Conservation (phyloP, 306 rosid species). For the Morella rubra region DNA sequence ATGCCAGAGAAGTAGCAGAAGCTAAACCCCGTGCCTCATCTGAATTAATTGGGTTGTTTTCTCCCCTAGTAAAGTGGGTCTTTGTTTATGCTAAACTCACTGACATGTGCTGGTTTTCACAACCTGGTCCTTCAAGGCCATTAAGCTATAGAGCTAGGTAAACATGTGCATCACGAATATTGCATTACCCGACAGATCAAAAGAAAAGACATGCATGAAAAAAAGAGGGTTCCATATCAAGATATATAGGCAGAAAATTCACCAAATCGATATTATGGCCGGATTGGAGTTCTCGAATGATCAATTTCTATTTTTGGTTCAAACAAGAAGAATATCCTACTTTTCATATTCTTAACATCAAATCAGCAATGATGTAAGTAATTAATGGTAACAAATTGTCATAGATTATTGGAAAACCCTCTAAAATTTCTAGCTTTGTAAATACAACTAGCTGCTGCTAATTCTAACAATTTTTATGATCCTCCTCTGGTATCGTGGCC, state of each 20-base stretch:
- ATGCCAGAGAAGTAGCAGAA: conserved; percentile 21
- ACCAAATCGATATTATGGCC: neutral
- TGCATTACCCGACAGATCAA: neutral
- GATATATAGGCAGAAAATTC: neutral
- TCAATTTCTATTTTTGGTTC: neutral
- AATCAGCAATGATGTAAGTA: too few species aligned
- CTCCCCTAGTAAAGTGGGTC: neutral
- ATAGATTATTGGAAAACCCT: neutral
- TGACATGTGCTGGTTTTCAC: neutral
- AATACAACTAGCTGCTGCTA: conserved; percentile 20
- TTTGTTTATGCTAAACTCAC: neutral
- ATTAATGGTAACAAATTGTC: too few species aligned
- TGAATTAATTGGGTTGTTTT: neutral
- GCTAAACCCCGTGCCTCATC: neutral
- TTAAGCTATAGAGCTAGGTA: neutral
- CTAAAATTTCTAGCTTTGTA: conserved; percentile 1
- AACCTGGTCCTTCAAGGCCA: neutral
- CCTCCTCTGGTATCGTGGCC: neutral
- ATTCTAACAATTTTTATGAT: conserved; percentile 16
- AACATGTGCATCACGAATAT: neutral
- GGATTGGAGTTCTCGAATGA: neutral
- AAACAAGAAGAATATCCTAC: neutral
- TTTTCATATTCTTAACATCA: too few species aligned
- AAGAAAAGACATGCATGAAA: neutral
- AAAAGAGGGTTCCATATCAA: neutral